A percentile compares a stretch with the other conserved stretches of the same genome.
These are phyloP conservation scores for Tricholoma furcatifolium DNA, from an alignment of 768 basidiomycete genomes.

Conservation along the genomic window DNA sequence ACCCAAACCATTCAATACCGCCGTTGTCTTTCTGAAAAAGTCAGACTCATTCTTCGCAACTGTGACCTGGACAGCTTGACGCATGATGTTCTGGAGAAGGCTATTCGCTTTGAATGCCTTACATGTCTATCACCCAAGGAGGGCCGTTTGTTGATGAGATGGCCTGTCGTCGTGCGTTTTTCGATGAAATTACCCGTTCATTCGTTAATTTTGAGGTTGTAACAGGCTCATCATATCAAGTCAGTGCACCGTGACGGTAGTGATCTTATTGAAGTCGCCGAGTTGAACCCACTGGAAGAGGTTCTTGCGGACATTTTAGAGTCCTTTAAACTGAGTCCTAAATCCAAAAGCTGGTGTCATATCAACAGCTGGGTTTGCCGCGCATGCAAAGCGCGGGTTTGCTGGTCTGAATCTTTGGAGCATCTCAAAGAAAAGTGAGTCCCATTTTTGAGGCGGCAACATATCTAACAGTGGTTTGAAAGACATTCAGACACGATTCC, in stretches of 20 bases:
- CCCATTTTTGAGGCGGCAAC: neutral
- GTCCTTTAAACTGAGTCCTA: neutral
- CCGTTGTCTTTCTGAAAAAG: neutral
- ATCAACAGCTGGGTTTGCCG: neutral
- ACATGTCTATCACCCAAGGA: conserved; percentile 3
- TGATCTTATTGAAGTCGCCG: neutral
- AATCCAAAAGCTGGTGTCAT: too few relatives aligned
- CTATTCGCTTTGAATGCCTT: conserved; percentile 10
- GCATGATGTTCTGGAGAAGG: neutral
- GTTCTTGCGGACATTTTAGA: conserved; percentile 5
- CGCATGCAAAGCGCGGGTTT: conserved; percentile 1
- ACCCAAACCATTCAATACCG: conserved; percentile 3
- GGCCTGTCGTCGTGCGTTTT: conserved; percentile 12
- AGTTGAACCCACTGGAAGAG: neutral
- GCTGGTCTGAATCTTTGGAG: neutral
- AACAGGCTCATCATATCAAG: neutral
- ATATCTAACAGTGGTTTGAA: neutral
- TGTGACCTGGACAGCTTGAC: neutral
- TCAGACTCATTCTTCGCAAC: conserved; percentile 1
- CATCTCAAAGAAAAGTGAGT: conserved; percentile 4
- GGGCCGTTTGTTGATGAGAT: conserved; percentile 16
- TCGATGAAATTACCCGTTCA: neutral
- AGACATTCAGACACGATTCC: conserved; percentile 3
- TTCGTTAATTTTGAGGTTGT: too few relatives aligned
- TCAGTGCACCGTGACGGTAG: too few relatives aligned